Evolutionary conservation across 495 filamentous ascomycete species (phyloP).

Genomic region (Staphylotrichum longicolle): DNA sequence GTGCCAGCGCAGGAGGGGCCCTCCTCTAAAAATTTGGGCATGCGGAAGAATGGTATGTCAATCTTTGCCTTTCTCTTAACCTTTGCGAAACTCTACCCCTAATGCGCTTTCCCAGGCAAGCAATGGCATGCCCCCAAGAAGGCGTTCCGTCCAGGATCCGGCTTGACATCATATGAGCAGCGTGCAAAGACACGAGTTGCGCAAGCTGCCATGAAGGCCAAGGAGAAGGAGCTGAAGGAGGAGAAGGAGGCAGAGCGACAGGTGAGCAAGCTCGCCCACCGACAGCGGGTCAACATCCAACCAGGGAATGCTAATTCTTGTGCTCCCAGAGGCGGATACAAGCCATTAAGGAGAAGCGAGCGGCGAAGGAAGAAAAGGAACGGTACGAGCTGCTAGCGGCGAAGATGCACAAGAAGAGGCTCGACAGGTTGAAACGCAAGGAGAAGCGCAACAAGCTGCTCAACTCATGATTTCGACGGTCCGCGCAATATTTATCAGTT

Average conservation of each 20-base stretch:
- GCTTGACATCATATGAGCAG: slow-evolving; percentile 73
- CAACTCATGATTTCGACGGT: slow-evolving; percentile 64
- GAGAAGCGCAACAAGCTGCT: slow-evolving; percentile 98
- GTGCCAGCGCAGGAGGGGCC: slow-evolving; percentile 12
- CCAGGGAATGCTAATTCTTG: slow-evolving; percentile 14
- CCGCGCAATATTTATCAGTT: slow-evolving; percentile 1
- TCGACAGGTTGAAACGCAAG: slow-evolving; percentile 86
- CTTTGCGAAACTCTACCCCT: slow-evolving; percentile 8
- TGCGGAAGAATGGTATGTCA: slow-evolving; percentile 63
- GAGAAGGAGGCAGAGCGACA: slow-evolving; percentile 88
- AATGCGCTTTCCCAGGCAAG: slow-evolving; percentile 62
- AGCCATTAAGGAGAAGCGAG: slow-evolving; percentile 76
- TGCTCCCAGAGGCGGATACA: slow-evolving; percentile 64
- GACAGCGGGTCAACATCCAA: neutral
- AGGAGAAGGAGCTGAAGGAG: slow-evolving; percentile 91
- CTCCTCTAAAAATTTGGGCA: slow-evolving; percentile 45
- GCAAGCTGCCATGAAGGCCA: slow-evolving; percentile 72
- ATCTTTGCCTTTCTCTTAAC: neutral
- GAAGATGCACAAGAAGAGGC: slow-evolving; percentile 94
- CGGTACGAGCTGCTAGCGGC: slow-evolving; percentile 92
- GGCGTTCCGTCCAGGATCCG: slow-evolving; percentile 80
- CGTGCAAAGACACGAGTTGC: slow-evolving; percentile 63
- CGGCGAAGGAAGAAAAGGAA: slow-evolving; percentile 87
- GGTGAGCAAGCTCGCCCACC: slow-evolving; percentile 46
- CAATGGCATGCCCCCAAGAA: slow-evolving; percentile 83